These are phyloP conservation scores for Trichoderma hamatum DNA, from an alignment of 2,329 filamentous ascomycete genomes.

Conservation along the genomic window DNA sequence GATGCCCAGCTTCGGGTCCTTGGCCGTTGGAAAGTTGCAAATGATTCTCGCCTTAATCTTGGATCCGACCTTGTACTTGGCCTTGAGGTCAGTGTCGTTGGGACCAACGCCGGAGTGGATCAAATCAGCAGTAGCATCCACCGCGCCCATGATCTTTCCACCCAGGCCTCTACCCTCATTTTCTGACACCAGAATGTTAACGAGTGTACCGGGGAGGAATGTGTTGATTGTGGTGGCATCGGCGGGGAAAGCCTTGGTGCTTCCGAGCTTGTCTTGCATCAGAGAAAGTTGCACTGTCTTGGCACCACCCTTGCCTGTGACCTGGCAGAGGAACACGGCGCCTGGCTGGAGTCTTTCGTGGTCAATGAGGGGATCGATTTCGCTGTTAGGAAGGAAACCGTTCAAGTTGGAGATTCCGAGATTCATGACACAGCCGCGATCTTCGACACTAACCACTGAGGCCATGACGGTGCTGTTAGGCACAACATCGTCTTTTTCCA, in stretches of 20 bases:
- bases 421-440: conserved; percentile 94
- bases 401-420: conserved; percentile 73
- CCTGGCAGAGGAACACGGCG: conserved; percentile 79
- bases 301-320: conserved; percentile 73
- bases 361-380: conserved; percentile 68
- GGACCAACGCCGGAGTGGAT: conserved; percentile 82
- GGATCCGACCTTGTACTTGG: conserved; percentile 79
- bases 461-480: conserved; percentile 81
- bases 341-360: conserved; percentile 77
- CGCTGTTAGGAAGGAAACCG: conserved; percentile 84
- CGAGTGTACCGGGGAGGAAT: conserved; percentile 88
- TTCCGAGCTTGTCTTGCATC: conserved; percentile 69
- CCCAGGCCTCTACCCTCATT: conserved; percentile 73
- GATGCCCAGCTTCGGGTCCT: conserved; percentile 81
- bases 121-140: conserved; percentile 88
- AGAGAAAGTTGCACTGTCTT: conserved; percentile 87
- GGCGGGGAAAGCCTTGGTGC: conserved; percentile 64
- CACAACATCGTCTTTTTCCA: conserved; percentile 73
- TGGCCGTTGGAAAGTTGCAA: conserved; percentile 79
- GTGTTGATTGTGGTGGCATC: conserved; percentile 85
- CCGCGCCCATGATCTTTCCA: conserved; percentile 88
- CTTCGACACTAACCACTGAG: conserved; percentile 87
- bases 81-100: conserved; percentile 68
- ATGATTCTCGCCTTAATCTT: conserved; percentile 86
- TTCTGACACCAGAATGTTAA: conserved; percentile 81